Conservation (phyloP, 1,284 basidiomycete genomes). For the Moesziomyces sp. region DNA sequence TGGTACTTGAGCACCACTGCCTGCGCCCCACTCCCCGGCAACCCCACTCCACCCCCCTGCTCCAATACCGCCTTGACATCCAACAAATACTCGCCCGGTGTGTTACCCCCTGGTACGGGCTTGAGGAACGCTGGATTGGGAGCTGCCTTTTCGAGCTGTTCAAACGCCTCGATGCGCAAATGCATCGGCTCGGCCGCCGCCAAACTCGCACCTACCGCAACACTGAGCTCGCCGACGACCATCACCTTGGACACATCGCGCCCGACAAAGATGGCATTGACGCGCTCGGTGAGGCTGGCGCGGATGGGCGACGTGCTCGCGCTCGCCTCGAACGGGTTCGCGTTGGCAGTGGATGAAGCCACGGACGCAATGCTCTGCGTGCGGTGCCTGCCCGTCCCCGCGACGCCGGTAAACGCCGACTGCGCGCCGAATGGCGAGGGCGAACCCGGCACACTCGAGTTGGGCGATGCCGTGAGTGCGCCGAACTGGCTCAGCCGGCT, state of each 20-base stretch:
- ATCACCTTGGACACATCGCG: conserved; percentile 69
- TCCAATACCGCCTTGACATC: conserved; percentile 68
- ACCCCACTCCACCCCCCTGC: conserved; percentile 19
- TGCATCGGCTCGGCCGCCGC: conserved; percentile 53
- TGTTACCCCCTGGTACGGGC: conserved; percentile 65
- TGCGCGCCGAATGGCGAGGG: conserved; percentile 39
- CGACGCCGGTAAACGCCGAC: conserved; percentile 36
- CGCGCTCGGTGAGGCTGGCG: conserved; percentile 70
- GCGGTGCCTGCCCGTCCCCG: conserved; percentile 44
- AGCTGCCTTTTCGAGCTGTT: conserved; percentile 71
- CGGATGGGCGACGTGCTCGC: conserved; percentile 21
- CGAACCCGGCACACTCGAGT: conserved; percentile 22
- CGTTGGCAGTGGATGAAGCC: conserved; percentile 31
- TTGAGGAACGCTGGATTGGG: conserved; percentile 71
- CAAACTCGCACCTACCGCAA: conserved; percentile 27
- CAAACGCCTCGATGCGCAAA: conserved; percentile 70
- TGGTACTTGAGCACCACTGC: conserved; percentile 72
- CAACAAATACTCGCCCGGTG: conserved; percentile 70
- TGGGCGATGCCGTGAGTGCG: conserved; percentile 26
- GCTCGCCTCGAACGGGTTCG: conserved; percentile 50
- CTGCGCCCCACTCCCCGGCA: conserved; percentile 49
- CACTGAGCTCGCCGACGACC: conserved; percentile 71
- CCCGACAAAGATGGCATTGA: conserved; percentile 70
- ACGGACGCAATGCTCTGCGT: conserved; percentile 56
- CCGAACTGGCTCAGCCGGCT: conserved; percentile 43